Evolutionary conservation across 495 filamentous ascomycete species (phyloP).

Genomic region (Hamigera avellanea): DNA sequence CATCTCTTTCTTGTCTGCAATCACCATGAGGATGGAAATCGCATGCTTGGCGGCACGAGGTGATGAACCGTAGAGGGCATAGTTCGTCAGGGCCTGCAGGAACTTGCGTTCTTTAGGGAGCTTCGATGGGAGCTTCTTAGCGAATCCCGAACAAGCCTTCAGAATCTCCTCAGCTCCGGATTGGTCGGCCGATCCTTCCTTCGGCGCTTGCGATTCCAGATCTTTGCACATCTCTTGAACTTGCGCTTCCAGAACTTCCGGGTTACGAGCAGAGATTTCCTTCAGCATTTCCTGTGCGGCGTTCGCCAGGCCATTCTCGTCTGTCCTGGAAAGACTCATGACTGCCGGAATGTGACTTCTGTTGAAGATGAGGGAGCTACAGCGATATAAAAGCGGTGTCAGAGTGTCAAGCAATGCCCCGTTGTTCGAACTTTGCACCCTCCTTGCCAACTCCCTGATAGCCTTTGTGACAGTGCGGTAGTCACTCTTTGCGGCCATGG

Average conservation of each 20-base stretch:
- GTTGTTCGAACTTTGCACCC: conserved; percentile 55
- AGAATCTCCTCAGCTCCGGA: conserved; percentile 69
- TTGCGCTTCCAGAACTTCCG: conserved; percentile 82
- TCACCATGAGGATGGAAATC: conserved; percentile 75
- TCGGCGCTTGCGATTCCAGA: conserved; percentile 69
- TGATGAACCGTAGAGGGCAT: conserved; percentile 70
- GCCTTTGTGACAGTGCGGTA: conserved; percentile 83
- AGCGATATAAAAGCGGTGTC: conserved; percentile 72
- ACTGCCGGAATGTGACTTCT: conserved; percentile 84
- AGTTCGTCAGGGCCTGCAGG: conserved; percentile 63
- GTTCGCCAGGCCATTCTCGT: conserved; percentile 62
- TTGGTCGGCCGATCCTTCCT: conserved; percentile 49
- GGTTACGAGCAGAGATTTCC: conserved; percentile 81
- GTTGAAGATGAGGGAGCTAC: conserved; percentile 79
- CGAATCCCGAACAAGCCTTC: conserved; percentile 85
- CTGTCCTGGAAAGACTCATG: conserved; percentile 71
- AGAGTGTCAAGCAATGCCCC: conserved; percentile 62
- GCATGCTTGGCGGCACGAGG: conserved; percentile 85
- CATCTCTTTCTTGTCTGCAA: conserved; percentile 72
- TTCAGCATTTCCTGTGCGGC: conserved; percentile 85
- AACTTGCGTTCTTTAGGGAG: conserved; percentile 82
- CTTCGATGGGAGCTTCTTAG: conserved; percentile 70
- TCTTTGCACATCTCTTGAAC: conserved; percentile 84
- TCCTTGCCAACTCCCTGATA: conserved; percentile 78
- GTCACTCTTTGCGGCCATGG: conserved; percentile 76